These are phyloP conservation scores for Ophiostoma pallidulum DNA, from an alignment of 2,329 filamentous ascomycete genomes.

Conservation along the genomic window DNA sequence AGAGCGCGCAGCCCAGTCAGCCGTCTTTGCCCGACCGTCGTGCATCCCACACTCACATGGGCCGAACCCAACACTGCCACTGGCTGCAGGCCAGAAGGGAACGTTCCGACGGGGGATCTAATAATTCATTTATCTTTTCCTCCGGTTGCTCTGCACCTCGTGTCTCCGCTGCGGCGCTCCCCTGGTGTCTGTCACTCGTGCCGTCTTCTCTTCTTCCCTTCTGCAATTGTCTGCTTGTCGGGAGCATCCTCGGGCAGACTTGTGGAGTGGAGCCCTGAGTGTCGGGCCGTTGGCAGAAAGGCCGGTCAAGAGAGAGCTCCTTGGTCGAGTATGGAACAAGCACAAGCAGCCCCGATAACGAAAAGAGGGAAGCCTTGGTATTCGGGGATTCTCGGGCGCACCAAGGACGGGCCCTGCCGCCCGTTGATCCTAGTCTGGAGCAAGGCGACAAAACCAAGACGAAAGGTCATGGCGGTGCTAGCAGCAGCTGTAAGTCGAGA, in stretches of 20 bases:
- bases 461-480: neutral
- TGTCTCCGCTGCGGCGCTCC: too few species aligned
- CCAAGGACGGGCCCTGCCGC: constrained; percentile 1
- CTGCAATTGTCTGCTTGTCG: neutral
- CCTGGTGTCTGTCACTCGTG: too few species aligned
- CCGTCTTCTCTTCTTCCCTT: too few species aligned
- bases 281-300: constrained; percentile 9
- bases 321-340: too few species aligned
- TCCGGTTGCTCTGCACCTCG: neutral
- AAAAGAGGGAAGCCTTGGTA: too few species aligned
- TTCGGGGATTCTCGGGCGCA: neutral
- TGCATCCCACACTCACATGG: constrained; percentile 5
- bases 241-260: neutral
- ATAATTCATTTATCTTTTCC: neutral
- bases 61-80: constrained; percentile 6
- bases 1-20: neutral
- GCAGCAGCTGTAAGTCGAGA: neutral
- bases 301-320: too few species aligned
- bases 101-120: too few species aligned
- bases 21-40: constrained; percentile 6
- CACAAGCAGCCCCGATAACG: too few species aligned
- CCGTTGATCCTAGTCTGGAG: constrained; percentile 1
- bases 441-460: neutral
- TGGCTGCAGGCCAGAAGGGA: constrained; percentile 4
- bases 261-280: constrained; percentile 6